Percentiles rank a stretch among this genome's conserved stretches.
phyloP scores from a whole-genome alignment of 306 rosid species.

The Rosa lucieae region DNA sequence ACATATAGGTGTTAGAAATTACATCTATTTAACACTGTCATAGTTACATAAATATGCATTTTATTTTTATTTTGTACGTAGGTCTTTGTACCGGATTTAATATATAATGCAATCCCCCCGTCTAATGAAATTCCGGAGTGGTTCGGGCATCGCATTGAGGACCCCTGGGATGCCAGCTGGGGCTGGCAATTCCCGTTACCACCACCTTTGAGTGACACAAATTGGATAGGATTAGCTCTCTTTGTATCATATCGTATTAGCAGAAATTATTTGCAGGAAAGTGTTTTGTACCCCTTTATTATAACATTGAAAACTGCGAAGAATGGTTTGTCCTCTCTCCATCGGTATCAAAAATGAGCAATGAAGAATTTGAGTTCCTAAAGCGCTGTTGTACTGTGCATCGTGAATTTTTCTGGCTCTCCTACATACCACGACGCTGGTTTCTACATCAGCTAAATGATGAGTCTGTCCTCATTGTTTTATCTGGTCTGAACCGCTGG shows the following conservation, averaged over 20 bases:
- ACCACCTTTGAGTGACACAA: not conserved
- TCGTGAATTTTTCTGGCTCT: not conserved
- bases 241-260: not conserved
- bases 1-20: no score
- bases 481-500: no score
- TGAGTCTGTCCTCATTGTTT: not conserved
- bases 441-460: not conserved
- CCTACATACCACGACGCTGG: conserved; percentile 16
- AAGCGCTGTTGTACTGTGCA: not conserved
- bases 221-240: not conserved
- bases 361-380: not conserved
- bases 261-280: no score
- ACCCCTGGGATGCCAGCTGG: no score
- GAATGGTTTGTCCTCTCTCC: not conserved
- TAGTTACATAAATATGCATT: not conserved
- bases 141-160: not conserved
- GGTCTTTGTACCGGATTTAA: not conserved
- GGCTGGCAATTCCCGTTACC: not conserved
- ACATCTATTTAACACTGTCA: not conserved
- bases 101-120: not conserved
- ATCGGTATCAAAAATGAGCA: not conserved
- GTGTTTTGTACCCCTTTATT: no score
- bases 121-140: not conserved
- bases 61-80: not conserved
- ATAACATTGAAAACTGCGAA: no score